Percentiles rank a stretch among this genome's conserved stretches.
Evolutionary conservation across 805 yeast species (phyloP).

Genomic region (Metschnikowia peoriensis): DNA sequence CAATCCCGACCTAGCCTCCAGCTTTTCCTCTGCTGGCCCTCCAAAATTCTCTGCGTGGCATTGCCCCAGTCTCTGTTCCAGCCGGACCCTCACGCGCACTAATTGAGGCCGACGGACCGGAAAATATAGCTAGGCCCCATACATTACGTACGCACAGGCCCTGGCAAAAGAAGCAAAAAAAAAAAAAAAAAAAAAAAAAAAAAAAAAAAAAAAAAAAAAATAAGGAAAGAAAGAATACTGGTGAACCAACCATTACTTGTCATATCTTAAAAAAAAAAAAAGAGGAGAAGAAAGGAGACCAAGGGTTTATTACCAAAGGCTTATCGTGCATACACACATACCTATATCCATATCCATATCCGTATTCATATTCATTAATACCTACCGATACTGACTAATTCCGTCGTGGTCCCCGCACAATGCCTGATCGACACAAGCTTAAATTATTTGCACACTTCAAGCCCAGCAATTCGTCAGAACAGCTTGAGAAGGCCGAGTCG

Average conservation of each 20-base stretch:
- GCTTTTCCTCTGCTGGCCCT: no score
- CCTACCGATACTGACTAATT: background rate
- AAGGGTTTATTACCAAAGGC: no score
- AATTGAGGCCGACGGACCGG: background rate
- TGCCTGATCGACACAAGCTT: constrained; percentile 46
- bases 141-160: background rate
- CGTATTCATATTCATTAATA: no score
- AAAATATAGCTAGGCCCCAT: background rate
- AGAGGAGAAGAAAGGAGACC: no score
- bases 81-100: background rate
- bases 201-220: no score
- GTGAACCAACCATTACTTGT: no score
- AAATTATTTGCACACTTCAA: constrained; percentile 42
- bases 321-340: no score
- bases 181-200: no score
- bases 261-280: no score
- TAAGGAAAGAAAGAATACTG: no score
- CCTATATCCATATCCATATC: no score
- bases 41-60: background rate
- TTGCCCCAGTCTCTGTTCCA: background rate
- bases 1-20: no score
- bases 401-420: constrained; percentile 7
- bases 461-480: constrained; percentile 22
- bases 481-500: constrained; percentile 23
- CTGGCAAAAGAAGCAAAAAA: background rate